A percentile compares a stretch with the other conserved stretches of the same genome.
phyloP scores from a whole-genome alignment of 768 basidiomycete species.

The Coprinellus aureogranulatus region DNA sequence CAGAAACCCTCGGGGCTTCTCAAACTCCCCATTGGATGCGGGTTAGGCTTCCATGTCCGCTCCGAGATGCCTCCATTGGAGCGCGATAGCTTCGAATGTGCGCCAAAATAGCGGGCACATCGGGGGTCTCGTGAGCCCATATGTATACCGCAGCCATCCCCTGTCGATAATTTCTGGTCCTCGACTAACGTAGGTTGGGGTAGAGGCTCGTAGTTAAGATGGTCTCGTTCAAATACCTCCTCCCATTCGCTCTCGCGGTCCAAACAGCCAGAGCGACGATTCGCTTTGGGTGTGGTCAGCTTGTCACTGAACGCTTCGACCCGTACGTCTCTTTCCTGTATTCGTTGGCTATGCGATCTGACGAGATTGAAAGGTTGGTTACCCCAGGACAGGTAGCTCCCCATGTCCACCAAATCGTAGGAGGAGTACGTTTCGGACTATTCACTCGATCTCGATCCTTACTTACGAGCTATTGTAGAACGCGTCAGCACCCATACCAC shows the following conservation, averaged over 20 bases:
- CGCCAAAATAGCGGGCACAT: too few relatives aligned
- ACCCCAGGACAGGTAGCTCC: conserved; percentile 3
- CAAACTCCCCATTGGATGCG: too few relatives aligned
- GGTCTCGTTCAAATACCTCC: neutral
- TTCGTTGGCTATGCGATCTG: neutral
- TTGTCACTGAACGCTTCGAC: neutral
- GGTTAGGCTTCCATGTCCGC: too few relatives aligned
- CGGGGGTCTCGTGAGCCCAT: too few relatives aligned
- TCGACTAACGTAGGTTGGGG: too few relatives aligned
- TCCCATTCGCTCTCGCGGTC: neutral
- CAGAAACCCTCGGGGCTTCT: too few relatives aligned
- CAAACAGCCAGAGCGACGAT: neutral
- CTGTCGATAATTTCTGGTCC: too few relatives aligned
- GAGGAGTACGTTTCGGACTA: conserved; percentile 5
- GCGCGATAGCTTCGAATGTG: too few relatives aligned
- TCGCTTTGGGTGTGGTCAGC: neutral
- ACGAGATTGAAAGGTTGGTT: neutral
- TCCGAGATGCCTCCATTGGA: too few relatives aligned
- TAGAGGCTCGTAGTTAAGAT: too few relatives aligned
- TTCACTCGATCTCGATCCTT: too few relatives aligned
- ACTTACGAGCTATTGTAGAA: neutral
- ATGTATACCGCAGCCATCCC: too few relatives aligned
- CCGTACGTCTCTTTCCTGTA: neutral
- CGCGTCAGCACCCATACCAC: neutral
- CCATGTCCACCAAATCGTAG: conserved; percentile 4